Evolutionary conservation across 768 basidiomycete species (phyloP).

Genomic region (Punctularia strigosozonata): DNA sequence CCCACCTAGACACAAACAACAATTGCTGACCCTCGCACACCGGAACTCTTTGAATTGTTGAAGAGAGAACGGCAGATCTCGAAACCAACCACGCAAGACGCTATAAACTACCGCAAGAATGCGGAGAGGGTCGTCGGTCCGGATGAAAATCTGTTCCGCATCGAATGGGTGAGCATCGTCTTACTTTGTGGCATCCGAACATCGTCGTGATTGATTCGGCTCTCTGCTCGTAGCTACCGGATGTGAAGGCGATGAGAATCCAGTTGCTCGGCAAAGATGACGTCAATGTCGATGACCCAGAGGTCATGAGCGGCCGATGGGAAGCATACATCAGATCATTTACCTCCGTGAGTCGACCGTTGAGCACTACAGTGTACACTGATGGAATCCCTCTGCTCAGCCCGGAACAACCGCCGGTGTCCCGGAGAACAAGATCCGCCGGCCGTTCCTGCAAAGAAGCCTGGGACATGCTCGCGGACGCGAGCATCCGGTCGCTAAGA

Average conservation of each 20-base stretch:
- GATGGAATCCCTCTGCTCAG: conserved; percentile 21
- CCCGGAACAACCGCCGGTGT: conserved; percentile 46
- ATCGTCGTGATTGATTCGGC: not conserved
- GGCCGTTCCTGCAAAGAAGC: conserved; percentile 64
- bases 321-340: conserved; percentile 70
- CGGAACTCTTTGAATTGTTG: conserved; percentile 59
- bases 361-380: not conserved
- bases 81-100: conserved; percentile 57
- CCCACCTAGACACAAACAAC: conserved; percentile 47
- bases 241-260: conserved; percentile 54
- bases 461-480: conserved; percentile 17
- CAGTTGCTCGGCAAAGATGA: conserved; percentile 77
- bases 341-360: conserved; percentile 37
- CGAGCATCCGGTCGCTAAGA: not conserved
- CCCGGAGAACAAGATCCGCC: conserved; percentile 29
- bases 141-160: conserved; percentile 69
- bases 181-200: not conserved
- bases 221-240: conserved; percentile 42
- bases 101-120: conserved; percentile 51
- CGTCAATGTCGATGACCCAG: conserved; percentile 61
- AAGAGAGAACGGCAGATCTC: conserved; percentile 53
- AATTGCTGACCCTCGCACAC: conserved; percentile 56
- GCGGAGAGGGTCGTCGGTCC: conserved; percentile 62
- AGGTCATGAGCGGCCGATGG: conserved; percentile 69
- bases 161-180: conserved; percentile 56